phyloP scores from a whole-genome alignment of 208 protist genomes.

The Endotrypanum monterogeii region DNA sequence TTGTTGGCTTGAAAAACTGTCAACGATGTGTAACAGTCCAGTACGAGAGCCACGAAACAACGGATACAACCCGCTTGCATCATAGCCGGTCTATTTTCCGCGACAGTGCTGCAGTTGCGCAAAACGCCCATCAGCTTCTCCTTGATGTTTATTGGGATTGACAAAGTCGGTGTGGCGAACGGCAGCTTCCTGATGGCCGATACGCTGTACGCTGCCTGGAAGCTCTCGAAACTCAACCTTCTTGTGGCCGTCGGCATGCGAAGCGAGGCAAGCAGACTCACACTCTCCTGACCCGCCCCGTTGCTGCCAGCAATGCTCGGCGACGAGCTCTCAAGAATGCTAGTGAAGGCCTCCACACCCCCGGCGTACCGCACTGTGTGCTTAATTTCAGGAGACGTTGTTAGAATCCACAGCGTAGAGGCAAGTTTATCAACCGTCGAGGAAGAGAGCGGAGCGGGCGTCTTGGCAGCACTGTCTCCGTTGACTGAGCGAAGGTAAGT shows the following conservation, averaged over 20 bases:
- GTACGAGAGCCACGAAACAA: slow-evolving; percentile 70
- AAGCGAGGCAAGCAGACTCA: slow-evolving; percentile 19
- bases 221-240: slow-evolving; percentile 19
- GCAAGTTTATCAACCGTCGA: slow-evolving; percentile 88
- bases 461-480: slow-evolving; percentile 1
- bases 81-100: slow-evolving; percentile 74
- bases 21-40: slow-evolving; percentile 65
- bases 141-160: slow-evolving; percentile 70
- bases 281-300: slow-evolving; percentile 18
- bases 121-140: slow-evolving; percentile 89
- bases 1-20: slow-evolving; percentile 38
- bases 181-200: slow-evolving; percentile 36
- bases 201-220: slow-evolving; percentile 23
- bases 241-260: slow-evolving; percentile 19
- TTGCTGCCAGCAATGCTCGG: slow-evolving; percentile 39
- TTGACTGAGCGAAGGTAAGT: slow-evolving; percentile 28
- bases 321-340: slow-evolving; percentile 67
- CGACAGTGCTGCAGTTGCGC: slow-evolving; percentile 86
- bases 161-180: slow-evolving; percentile 26
- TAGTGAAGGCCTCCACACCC: slow-evolving; percentile 73
- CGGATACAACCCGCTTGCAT: slow-evolving; percentile 59
- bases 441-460: slow-evolving; percentile 27
- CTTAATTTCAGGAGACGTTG: slow-evolving; percentile 91
- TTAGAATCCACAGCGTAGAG: slow-evolving; percentile 91
- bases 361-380: slow-evolving; percentile 73